Conservation (phyloP, 2,329 filamentous ascomycete species). For the Gnomoniopsis smithogilvyi region DNA sequence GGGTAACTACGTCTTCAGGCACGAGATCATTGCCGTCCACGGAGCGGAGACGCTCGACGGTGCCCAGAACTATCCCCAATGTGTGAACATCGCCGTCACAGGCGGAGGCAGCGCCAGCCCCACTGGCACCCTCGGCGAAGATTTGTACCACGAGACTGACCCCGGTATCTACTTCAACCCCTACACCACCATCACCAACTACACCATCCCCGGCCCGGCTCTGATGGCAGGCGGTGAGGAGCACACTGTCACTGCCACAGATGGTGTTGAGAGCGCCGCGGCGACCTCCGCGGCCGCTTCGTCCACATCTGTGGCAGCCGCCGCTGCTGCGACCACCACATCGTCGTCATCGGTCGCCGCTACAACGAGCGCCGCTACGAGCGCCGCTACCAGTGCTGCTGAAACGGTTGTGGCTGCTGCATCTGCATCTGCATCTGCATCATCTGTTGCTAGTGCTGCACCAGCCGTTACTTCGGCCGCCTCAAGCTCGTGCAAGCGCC, state of each 20-base stretch:
- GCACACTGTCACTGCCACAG: slow-evolving; percentile 1
- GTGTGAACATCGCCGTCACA: slow-evolving; percentile 41
- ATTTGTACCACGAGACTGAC: slow-evolving; percentile 23
- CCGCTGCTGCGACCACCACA: background rate
- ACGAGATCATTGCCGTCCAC: slow-evolving; percentile 48
- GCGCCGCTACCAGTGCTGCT: background rate
- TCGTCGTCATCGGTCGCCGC: background rate
- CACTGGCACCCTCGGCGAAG: slow-evolving; percentile 24
- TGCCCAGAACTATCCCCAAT: slow-evolving; percentile 47
- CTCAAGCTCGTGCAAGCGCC: background rate
- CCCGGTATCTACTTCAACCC: slow-evolving; percentile 27
- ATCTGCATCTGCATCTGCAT: background rate
- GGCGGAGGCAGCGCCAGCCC: slow-evolving; percentile 32
- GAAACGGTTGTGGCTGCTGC: background rate
- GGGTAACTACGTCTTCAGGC: slow-evolving; percentile 43
- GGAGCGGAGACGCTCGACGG: slow-evolving; percentile 35
- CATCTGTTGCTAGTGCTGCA: background rate
- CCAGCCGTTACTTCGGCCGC: background rate
- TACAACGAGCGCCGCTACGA: background rate
- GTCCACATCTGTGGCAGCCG: background rate
- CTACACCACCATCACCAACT: slow-evolving; percentile 21
- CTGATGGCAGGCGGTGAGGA: slow-evolving; percentile 15
- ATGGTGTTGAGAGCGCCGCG: background rate
- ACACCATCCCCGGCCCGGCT: slow-evolving; percentile 27
- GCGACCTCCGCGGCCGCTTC: background rate